Base-by-base conservation (phyloP, 208 protist species). In the Crithidia bombi region DNA sequence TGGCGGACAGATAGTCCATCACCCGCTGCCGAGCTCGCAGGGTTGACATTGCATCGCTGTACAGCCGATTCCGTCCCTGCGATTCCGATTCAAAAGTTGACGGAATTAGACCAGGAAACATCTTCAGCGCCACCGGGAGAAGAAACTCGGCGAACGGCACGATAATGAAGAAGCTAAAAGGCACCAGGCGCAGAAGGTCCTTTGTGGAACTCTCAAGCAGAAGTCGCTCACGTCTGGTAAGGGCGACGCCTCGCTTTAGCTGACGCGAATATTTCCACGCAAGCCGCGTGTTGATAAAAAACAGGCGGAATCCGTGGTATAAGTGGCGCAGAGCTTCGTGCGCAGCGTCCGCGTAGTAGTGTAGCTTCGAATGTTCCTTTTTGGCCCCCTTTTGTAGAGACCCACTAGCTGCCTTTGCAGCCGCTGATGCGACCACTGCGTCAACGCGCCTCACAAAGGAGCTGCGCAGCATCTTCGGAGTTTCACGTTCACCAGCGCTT, bases 61-160 rank as follows among this genome's bases (percentile, higher is more conserved):
- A 96, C 15, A 81, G 79, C 23, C 89, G 83, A 65, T 96, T 96
- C 57, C 87, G 77, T 12, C 91, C 89, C 62, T 97, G 93, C 23
- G 78, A 85, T 68, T 95, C 78, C 2, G 91, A 92, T 68, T 98
- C 88, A 78, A 98, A 99, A 5, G 97, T 98, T 19, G 90, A 97
- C 26, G 98, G 98, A 58, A 99, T 96, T 43, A 99, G 82, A 19
- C 97, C 96, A 26, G 98, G 98, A 81, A 99, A 99, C 79, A 98
- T 93, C 66, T 97, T 98, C 32, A 99, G 80, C 10, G 93, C 81
- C 32, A 99, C 85, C 5, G 98, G 98, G 36, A 99, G 83, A 43
- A 97, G 80, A 46, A 99, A 84, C 73, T 99, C 98, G 15, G 94
- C 82, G 80, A 98, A 98, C 9, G 98, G 98, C 17, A 99, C 87